Percentiles rank a stretch among this genome's conserved stretches.
phyloP scores from a whole-genome alignment of 2,329 filamentous ascomycete species.

The Knoxdaviesia capensis region DNA sequence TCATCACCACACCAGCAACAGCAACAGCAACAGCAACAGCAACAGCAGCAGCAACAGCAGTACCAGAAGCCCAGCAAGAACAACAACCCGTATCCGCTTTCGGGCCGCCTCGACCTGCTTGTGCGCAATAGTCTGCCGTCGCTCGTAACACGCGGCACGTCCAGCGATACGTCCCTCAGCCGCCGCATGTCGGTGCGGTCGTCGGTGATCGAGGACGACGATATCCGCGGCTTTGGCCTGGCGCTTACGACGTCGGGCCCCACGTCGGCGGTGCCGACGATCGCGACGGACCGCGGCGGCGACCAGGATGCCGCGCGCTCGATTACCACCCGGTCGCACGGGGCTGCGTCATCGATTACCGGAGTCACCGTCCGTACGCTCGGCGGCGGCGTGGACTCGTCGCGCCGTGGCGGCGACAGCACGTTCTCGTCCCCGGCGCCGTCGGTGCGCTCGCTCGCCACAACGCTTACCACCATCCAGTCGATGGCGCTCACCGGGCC shows the following conservation, averaged over 20 bases:
- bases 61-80: slow-evolving; percentile 34
- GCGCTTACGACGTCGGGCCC: slow-evolving; percentile 35
- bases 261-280: slow-evolving; percentile 31
- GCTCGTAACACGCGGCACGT: slow-evolving; percentile 2
- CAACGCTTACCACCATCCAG: slow-evolving; percentile 71
- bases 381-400: slow-evolving; percentile 40
- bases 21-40: neutral
- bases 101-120: slow-evolving; percentile 30
- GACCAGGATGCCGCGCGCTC: slow-evolving; percentile 50
- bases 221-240: slow-evolving; percentile 14
- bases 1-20: slow-evolving; percentile 1
- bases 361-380: slow-evolving; percentile 50
- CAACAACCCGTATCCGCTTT: slow-evolving; percentile 87
- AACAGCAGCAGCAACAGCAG: slow-evolving; percentile 1
- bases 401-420: slow-evolving; percentile 49
- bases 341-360: slow-evolving; percentile 35
- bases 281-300: slow-evolving; percentile 44
- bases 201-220: slow-evolving; percentile 4
- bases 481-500: slow-evolving; percentile 33
- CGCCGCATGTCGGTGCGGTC: slow-evolving; percentile 3
- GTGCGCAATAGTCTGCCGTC: slow-evolving; percentile 4
- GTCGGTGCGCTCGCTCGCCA: slow-evolving; percentile 62
- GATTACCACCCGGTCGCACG: slow-evolving; percentile 56
- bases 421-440: slow-evolving; percentile 71
- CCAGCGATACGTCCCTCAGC: neutral